Evolutionary conservation across 768 basidiomycete species (phyloP), one percentile per base, ranked within the genome.

Genomic region (Daedaleopsis sinensis): DNA sequence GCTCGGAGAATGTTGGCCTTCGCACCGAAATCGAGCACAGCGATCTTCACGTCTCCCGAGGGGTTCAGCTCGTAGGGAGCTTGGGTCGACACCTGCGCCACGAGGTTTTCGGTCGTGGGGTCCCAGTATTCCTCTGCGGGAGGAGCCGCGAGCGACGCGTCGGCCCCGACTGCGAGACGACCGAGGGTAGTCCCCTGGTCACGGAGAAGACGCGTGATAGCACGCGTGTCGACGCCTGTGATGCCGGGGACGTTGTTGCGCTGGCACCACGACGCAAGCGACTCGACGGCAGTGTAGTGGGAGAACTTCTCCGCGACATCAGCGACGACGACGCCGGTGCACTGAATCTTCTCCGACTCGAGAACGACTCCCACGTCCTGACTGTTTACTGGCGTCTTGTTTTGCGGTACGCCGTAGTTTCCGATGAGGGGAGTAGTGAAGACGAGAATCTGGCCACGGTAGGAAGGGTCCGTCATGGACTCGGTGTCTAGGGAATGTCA

Each of bases 401-500:
- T 98, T 37, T 72, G 68, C 7, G 97, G 97, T 10, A 99, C 94
- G 56, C 97, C 97, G 71, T 99, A 99, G 76, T 99, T 99, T 43
- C 97, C 97, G 66, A 99, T 97, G 76, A 99, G 86, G 11, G 97
- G 97, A 0, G 96, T 91, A 47, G 97, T 99, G 79, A 99, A 99
- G 59, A 99, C 97, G 65, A 99, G 85, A 71, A 99, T 96, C 76
- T 99, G 97, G 53, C 94, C 91, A 37, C 94, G 91, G 76, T 99
- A 98, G 9, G 97, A 98, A 8, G 97, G 97, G 74, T 99, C 97
- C 39, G 97, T 99, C 97, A 99, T 98, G 9, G 94, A 97, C 77
- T 99, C 97, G 50, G 96, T 98, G 74, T 99, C 95, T 96, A 71
- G n/a, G 43, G 0, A n/a, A 12, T 19, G 12, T 56, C 43, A 62